Evolutionary conservation across 108 stramenopile genomes (phyloP).

Genomic region (Cyclotella kingstonii): DNA sequence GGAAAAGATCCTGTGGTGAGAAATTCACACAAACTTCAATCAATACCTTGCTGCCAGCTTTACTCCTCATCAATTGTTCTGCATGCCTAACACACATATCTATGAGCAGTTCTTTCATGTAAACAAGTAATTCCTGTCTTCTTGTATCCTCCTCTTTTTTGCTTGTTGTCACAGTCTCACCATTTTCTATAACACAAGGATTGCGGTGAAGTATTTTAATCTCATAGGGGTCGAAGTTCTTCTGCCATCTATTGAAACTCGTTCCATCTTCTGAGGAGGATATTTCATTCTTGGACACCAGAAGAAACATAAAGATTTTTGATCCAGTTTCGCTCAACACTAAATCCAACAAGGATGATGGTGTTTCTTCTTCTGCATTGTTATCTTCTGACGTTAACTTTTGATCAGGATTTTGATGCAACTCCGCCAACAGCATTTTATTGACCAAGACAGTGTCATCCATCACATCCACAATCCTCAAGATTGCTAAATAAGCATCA

Average conservation of each 20-base stretch:
- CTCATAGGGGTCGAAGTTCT: slow-evolving; percentile 90
- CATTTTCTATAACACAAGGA: slow-evolving; percentile 48
- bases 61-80: slow-evolving; percentile 67
- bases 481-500: slow-evolving; percentile 89
- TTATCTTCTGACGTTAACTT: slow-evolving; percentile 5
- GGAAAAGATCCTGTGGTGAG: slow-evolving; percentile 42
- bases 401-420: slow-evolving; percentile 50
- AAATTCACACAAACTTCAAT: slow-evolving; percentile 69
- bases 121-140: slow-evolving; percentile 75
- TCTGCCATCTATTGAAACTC: slow-evolving; percentile 35
- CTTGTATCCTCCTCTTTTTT: slow-evolving; percentile 85
- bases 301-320: slow-evolving; percentile 84
- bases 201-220: slow-evolving; percentile 62
- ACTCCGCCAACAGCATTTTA: slow-evolving; percentile 86
- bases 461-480: slow-evolving; percentile 83
- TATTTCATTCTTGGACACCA: slow-evolving; percentile 58
- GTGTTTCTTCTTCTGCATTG: slow-evolving; percentile 17
- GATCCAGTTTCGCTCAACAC: slow-evolving; percentile 76
- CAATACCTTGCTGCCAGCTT: slow-evolving; percentile 77
- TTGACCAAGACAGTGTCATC: slow-evolving; percentile 95
- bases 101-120: slow-evolving; percentile 60
- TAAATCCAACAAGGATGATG: slow-evolving; percentile 73
- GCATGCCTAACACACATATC: slow-evolving; percentile 73
- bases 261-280: slow-evolving; percentile 21
- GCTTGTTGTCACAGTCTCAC: slow-evolving; percentile 68